Base-by-base conservation (phyloP, 129 eudicot species). In the Escallonia herrerae region DNA sequence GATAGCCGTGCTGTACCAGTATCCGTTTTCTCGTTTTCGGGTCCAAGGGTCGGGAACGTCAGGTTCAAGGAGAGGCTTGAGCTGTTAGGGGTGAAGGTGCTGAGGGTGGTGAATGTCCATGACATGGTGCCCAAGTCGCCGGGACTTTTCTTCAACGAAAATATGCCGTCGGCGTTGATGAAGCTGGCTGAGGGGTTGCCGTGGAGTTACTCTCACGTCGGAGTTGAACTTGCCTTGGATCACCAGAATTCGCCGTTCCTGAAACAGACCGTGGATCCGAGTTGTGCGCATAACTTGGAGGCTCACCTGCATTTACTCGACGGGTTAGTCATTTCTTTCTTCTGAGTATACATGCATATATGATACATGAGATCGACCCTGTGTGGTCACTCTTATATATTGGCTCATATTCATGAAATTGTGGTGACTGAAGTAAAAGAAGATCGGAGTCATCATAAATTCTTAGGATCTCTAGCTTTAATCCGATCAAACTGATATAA, bases 141-240 rank as follows among this genome's bases (percentile, higher is more conserved):
- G 0, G 90, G 90, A 1, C 15, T 74, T 0, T 40, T 84, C n/a
- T 15, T 78, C 11, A 84, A 84, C 54, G 86, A 84, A 38, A 65
- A 9, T 22, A 42, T 54, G 5, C 90, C 82, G 13, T 3, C 62
- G 8, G 38, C 4, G 64, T 22, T 80, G 10, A 62, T 79, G 80
- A 76, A 75, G 57, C 4, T 79, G 12, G 70, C 74, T 5, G 72
- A 69, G 62, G 77, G 68, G 1, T 67, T 77, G 42, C 83, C 83
- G 48, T 83, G 89, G 89, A 69, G 80, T 37, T 80, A 83, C 67
- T 73, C 69, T 42, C 89, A 83, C 63, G 89, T 80, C 3, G 89
- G 89, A 15, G 83, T 69, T 33, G 89, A 83, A 67, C 66, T 80
- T 15, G 85, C 80, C 5, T 64, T 83, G 82, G 81, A 83, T 67